Base-by-base conservation (phyloP, 805 yeast species). In the Lachancea dasiensis region DNA sequence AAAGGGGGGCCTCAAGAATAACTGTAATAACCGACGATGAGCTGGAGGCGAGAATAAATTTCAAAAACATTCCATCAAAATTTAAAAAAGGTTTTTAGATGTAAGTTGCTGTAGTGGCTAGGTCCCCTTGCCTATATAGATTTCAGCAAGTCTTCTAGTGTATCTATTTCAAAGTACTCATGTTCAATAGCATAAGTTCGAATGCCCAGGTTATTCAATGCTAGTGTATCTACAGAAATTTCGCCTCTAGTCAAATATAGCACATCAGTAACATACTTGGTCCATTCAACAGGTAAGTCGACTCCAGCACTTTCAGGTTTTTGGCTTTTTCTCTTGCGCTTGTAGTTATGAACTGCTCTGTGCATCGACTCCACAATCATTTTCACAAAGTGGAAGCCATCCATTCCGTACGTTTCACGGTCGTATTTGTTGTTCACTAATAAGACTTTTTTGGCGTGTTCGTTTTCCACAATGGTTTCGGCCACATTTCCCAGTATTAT, bases 361-460 rank as follows among this genome's bases (percentile, higher is more conserved):
- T 46, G 29, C 61, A 58, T 56, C 1, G 61, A 49, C n/a, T 52
- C 56, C 1, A 55, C 69, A 5, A 86, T 67, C 4, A 77, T 69
- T 15, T 65, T 56, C 3, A 85, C 63, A 51, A 77, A 82, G 26
- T 75, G 82, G 2, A 60, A 35, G 0, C 89, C 86, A 21, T 65
- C 61, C 68, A 84, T 67, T 0, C 82, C 81, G 35, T 62, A 67
- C 0, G 96, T 86, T 55, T 89, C 97, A 41, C 96, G 67, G 54
- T 89, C 97, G 34, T 63, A 61, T 23, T 74, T 64, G 4, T 94
- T 92, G 58, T 89, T 89, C 20, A 87, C 58, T 8, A 89, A 57
- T 11, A 87, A 55, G 5, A 87, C 67, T 50, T 79, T 77, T 37
- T 61, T 54, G 2, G 54, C 50, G 8, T 47, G 47, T 4, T 48